phyloP scores from a whole-genome alignment of 2,329 filamentous ascomycete genomes.

The Leptographium flavum region DNA sequence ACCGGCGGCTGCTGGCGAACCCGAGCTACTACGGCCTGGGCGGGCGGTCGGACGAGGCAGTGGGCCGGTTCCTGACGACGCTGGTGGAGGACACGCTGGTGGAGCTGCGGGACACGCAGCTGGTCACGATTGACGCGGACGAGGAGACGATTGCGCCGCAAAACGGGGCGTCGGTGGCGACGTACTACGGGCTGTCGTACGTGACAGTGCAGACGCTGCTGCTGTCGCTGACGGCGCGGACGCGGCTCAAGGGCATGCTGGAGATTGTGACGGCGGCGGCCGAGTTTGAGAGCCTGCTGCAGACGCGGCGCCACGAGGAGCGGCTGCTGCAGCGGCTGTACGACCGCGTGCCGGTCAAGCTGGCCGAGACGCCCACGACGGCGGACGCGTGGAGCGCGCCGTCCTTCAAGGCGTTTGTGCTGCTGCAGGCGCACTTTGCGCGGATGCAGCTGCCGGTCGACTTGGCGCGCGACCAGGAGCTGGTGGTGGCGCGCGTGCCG shows the following conservation, averaged over 20 bases:
- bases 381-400: conserved; percentile 79
- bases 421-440: conserved; percentile 93
- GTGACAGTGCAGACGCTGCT: conserved; percentile 99
- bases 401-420: conserved; percentile 96
- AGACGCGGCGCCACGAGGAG: conserved; percentile 87
- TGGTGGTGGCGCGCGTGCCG: conserved; percentile 70
- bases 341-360: conserved; percentile 88
- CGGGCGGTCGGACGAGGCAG: conserved; percentile 76
- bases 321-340: conserved; percentile 81
- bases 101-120: conserved; percentile 82
- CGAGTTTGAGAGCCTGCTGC: conserved; percentile 90
- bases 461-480: conserved; percentile 87
- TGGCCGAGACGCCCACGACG: conserved; percentile 34
- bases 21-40: conserved; percentile 90
- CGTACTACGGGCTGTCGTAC: conserved; percentile 99
- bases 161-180: conserved; percentile 94
- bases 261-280: conserved; percentile 95
- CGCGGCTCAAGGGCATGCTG: conserved; percentile 90
- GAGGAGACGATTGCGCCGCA: conserved; percentile 81
- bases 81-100: conserved; percentile 85
- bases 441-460: conserved; percentile 94
- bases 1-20: conserved; percentile 84
- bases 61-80: conserved; percentile 91
- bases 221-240: conserved; percentile 72
- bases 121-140: conserved; percentile 89